Evolutionary conservation across 1,284 basidiomycete genomes (phyloP), one percentile per base, ranked within the genome.

Genomic region (Rugosomyces carneus): DNA sequence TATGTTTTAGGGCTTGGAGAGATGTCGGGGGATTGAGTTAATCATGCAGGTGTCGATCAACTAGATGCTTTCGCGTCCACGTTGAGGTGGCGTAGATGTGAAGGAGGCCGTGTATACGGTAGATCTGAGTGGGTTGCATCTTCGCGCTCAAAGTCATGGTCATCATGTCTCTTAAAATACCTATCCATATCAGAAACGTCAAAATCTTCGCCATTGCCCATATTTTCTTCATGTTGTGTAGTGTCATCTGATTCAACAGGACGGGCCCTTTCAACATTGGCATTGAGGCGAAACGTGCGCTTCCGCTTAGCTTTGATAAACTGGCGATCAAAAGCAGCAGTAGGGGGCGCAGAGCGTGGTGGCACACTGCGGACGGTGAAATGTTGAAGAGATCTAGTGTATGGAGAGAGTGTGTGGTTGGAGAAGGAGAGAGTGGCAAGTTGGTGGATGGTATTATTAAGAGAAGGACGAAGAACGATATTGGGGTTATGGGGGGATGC

Each of bases 341-440:
- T 46, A 10, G 53, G 46, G 7, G 56, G 19, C 16, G 51, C 23
- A 18, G 51, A 51, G 48, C 76, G 72, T 40, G 75, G 86, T 1
- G 88, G 91, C 31, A 86, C 86, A 50, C 85, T 89, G 19, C 92
- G 77, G 2, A 94, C 90, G 3, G 91, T 90, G 60, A 93, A 93
- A 66, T 95, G 92, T 51, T 88, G 83, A 37, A 92, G 73, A 5
- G 84, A 84, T 40, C 90, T 78, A 8, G 93, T 94, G 63, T 93
- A 95, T 0, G 93, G 93, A 1, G 87, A 91, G 1, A 96, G 70
- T 0, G 93, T 96, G 59, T 94, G 92, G 55, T 94, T 90, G 2
- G 89, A 91, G 53, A 85, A 77, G 18, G 80, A 84, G 45, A 96
- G 77, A 2, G 88, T 89, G 15, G 88, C 84, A 15, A 96, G 71